phyloP scores from a whole-genome alignment of 768 basidiomycete species.

The Pleurotus platypus region DNA sequence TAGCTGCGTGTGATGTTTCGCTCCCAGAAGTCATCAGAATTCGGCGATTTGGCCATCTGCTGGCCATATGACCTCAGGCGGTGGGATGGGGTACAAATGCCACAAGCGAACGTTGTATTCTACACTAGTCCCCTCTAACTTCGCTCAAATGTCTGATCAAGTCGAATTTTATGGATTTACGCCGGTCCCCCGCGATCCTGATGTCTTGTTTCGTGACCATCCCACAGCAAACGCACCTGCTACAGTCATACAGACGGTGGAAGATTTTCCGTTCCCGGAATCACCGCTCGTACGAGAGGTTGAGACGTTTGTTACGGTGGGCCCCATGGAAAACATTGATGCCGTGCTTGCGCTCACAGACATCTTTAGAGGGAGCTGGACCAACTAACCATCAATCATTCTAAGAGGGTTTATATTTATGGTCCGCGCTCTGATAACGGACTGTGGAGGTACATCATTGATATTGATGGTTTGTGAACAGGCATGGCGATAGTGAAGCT shows the following conservation, averaged over 20 bases:
- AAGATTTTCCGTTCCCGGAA: slow-evolving; percentile 40
- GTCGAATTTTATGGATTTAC: slow-evolving; percentile 42
- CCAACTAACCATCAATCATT: slow-evolving; percentile 44
- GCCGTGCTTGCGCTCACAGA: not conserved
- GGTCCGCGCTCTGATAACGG: slow-evolving; percentile 23
- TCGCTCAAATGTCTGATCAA: slow-evolving; percentile 9
- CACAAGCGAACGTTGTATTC: not conserved
- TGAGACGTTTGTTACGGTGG: slow-evolving; percentile 34
- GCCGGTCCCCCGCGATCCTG: slow-evolving; percentile 45
- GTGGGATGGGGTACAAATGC: not conserved
- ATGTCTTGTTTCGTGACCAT: slow-evolving; percentile 42
- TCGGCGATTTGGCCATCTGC: too few relatives aligned
- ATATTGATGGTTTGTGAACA: slow-evolving; percentile 14
- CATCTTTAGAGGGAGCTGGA: slow-evolving; percentile 35
- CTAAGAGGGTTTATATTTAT: slow-evolving; percentile 47
- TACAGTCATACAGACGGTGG: slow-evolving; percentile 37
- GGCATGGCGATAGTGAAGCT: slow-evolving; percentile 43
- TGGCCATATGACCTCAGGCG: too few relatives aligned
- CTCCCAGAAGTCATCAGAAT: too few relatives aligned
- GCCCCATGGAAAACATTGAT: slow-evolving; percentile 2
- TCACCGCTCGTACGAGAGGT: slow-evolving; percentile 34
- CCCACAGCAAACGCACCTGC: slow-evolving; percentile 35
- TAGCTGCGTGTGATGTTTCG: too few relatives aligned
- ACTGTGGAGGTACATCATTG: not conserved
- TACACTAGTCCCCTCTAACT: not conserved